Base-by-base conservation (phyloP, 495 filamentous ascomycete species). In the Penicillium paxilli region DNA sequence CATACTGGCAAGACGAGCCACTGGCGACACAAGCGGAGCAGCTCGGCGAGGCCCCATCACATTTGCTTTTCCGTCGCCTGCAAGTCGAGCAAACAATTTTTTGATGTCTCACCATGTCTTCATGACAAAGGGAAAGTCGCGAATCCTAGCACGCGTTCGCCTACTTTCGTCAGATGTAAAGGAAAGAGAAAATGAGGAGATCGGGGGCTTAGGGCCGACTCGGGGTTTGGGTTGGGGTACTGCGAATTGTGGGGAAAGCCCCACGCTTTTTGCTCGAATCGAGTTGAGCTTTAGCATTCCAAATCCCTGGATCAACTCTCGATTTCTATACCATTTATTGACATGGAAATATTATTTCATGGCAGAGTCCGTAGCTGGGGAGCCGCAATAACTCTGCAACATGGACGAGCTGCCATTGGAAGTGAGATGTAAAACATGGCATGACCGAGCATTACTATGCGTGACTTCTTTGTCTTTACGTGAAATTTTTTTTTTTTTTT, bases 41-140 rank as follows among this genome's bases (percentile, higher is more conserved):
- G 16, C 44, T 17, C n/a, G 52, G 52, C 3, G 44, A 33, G 28
- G 10, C 44, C 9, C 52, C 52, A 44, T 54, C 52, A 32, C 52
- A 54, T 54, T 41, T 54, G 33, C 52, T 54, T 42, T 54, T 54
- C 14, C 52, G 44, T 14, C 45, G 52, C 12, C 52, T 24, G 40
- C 52, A 54, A 5, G 44, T 48, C 22, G 44, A 47, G 33, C 52
- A 54, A 2, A 54, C 52, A 8, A 47, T 38, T 47, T 54, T 54
- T 16, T 48, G 52, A 48, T 40, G 32, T 28, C 32, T 24, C 19
- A 32, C 42, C 52, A 54, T 54, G 4, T 10, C 30, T 32, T 32
- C 8, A n/a, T 32, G 30, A 14, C 30, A 32, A 32, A 32, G 4
- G 7, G 1, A 12, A 30, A 30, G 26, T 12, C 9, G 5, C 5